These are phyloP conservation scores for Cucurbita ficifolia DNA, from an alignment of 306 rosid species.

Conservation along the genomic window DNA sequence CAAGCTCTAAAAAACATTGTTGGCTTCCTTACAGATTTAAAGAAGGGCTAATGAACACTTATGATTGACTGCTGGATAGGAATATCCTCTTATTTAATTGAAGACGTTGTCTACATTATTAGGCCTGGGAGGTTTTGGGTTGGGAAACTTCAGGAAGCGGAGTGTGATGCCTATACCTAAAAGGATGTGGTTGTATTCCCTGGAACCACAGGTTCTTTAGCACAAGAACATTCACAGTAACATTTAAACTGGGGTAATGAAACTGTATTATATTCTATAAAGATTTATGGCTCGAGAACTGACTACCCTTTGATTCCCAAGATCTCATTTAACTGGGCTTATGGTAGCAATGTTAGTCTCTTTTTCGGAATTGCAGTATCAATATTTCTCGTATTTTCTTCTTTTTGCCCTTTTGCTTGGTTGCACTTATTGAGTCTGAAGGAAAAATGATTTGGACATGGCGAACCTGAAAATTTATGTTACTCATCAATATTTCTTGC, in stretches of 20 bases:
- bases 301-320: neutral
- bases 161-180: neutral
- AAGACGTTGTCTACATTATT: neutral
- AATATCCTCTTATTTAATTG: neutral
- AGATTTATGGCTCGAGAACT: neutral
- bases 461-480: neutral
- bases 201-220: neutral
- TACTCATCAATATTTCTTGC: slow-evolving; percentile 21
- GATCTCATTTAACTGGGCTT: neutral
- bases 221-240: neutral
- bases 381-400: neutral
- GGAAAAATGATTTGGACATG: neutral
- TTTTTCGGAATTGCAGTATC: neutral
- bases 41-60: neutral
- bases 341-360: neutral
- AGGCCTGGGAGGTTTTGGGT: neutral
- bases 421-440: neutral
- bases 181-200: neutral
- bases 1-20: too few species aligned
- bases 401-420: neutral
- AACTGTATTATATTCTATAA: neutral
- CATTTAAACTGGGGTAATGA: neutral
- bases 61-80: neutral
- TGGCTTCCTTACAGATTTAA: too few species aligned
- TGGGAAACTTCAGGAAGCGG: neutral